Evolutionary conservation across 345 rosid genomes (phyloP).

Genomic region (Psidium guajava): DNA sequence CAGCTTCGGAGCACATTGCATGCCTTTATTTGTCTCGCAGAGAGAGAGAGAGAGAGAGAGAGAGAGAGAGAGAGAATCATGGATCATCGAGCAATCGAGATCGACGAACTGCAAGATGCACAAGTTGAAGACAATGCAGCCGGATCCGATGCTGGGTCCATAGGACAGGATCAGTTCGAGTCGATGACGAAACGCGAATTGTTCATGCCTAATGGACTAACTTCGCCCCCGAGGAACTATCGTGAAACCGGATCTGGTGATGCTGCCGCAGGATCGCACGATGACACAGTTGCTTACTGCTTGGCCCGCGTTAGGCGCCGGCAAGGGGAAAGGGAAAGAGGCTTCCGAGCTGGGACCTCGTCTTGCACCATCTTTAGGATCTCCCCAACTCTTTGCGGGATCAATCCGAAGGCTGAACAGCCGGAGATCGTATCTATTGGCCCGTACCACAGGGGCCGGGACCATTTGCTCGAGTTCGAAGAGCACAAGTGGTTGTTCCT

Average conservation of each 20-base stretch:
- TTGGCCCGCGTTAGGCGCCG: background rate
- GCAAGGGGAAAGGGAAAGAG: background rate
- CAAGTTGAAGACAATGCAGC: background rate
- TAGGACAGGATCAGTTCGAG: background rate
- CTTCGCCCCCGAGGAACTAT: background rate
- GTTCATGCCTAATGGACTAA: background rate
- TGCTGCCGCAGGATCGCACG: background rate
- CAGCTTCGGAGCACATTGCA: conserved; percentile 4
- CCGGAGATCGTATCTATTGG: conserved; percentile 11
- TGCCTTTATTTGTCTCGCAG: conserved; percentile 17
- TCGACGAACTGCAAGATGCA: background rate
- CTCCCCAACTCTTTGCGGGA: background rate
- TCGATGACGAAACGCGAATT: background rate
- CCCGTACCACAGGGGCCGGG: conserved; percentile 6
- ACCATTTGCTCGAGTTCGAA: conserved; percentile 8
- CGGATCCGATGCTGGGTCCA: background rate
- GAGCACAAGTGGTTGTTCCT: conserved; percentile 15
- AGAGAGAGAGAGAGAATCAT: background rate
- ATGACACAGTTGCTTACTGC: background rate
- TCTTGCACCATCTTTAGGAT: background rate
- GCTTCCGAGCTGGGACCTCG: background rate
- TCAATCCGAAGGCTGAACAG: background rate
- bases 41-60: background rate
- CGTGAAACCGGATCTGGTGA: background rate
- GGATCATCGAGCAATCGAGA: background rate